These are phyloP conservation scores for Globisporangium megalacanthum DNA, from an alignment of 352 stramenopile genomes.

Conservation along the genomic window DNA sequence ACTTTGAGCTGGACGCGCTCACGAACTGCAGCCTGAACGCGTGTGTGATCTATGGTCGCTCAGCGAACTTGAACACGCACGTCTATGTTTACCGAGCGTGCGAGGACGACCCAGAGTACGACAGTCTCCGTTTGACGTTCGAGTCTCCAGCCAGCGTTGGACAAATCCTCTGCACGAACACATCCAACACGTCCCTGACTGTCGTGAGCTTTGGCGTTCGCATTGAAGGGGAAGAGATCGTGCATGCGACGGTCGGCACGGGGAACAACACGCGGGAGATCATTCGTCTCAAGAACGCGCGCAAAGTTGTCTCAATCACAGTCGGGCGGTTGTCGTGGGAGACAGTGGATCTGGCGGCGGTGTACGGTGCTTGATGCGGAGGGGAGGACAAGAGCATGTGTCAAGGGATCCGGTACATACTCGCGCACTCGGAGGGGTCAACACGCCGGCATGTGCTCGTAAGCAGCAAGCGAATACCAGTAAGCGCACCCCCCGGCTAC, in stretches of 20 bases:
- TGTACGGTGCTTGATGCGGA: constrained; percentile 13
- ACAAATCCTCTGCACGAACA: neutral
- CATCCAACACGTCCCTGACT: constrained; percentile 3
- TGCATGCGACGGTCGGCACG: neutral
- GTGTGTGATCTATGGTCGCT: constrained; percentile 1
- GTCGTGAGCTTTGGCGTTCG: constrained; percentile 5
- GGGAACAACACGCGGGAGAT: neutral
- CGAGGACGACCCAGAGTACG: neutral
- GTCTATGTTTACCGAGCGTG: neutral
- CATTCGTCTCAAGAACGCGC: constrained; percentile 11
- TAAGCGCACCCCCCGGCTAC: neutral
- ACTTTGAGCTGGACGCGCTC: constrained; percentile 4
- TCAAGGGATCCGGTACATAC: neutral
- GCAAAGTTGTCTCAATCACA: constrained; percentile 22
- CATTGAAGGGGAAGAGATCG: constrained; percentile 9
- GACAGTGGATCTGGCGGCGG: constrained; percentile 7
- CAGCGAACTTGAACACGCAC: neutral
- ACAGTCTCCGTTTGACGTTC: neutral
- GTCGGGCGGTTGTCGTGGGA: constrained; percentile 15
- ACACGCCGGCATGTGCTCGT: neutral
- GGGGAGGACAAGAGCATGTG: constrained; percentile 5
- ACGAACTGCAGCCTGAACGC: neutral
- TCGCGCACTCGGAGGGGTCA: neutral
- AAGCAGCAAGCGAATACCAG: neutral
- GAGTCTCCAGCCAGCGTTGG: neutral